Base-by-base conservation (phyloP, 192 early-diverging fungal species). In the Dispira parvispora region DNA sequence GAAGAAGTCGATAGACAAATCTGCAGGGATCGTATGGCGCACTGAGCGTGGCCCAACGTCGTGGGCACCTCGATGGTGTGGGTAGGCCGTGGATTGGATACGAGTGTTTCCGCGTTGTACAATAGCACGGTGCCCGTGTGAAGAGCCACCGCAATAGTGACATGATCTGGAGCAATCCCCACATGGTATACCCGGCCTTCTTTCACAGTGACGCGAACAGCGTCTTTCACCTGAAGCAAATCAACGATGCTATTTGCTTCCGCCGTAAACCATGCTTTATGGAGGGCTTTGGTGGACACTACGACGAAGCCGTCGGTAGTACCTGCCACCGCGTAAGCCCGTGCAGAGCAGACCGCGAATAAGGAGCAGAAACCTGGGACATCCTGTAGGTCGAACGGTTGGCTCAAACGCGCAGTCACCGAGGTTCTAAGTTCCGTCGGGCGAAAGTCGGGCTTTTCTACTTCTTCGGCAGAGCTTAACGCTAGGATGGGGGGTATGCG, bases 241-340 rank as follows among this genome's bases (percentile, higher is more conserved):
- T 42, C 14, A 12, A 21, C 8, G 0, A 44, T 61, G 13, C 20
- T n/a, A 8, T 10, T 45, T 18, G 12, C 14, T 8, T 8, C n/a
- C 11, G 43, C 58, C 42, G 5, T 43, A 42, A 8, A 20, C 58
- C 58, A 61, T 20, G 12, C 12, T 16, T n/a, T 20, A 2, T 45
- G 18, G n/a, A 61, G 58, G 12, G 23, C 58, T 25, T 18, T 16
- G 14, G 43, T 45, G 42, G 20, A 38, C 4, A 61, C 43, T 16
- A 61, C 58, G n/a, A 61, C 43, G n/a, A 61, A n/a, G 4, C 58
- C 58, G 8, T 61, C 38, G n/a, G 43, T 45, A n/a, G 42, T 61
- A 18, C 26, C 58, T n/a, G 58, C 58, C n/a, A 61, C n/a, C 16
- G 45, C 18, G 25, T 21, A 43, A 44, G 43, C 42, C 18, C 45